Evolutionary conservation across 2,329 filamentous ascomycete species (phyloP).

Genomic region (Ascomycota sp.): DNA sequence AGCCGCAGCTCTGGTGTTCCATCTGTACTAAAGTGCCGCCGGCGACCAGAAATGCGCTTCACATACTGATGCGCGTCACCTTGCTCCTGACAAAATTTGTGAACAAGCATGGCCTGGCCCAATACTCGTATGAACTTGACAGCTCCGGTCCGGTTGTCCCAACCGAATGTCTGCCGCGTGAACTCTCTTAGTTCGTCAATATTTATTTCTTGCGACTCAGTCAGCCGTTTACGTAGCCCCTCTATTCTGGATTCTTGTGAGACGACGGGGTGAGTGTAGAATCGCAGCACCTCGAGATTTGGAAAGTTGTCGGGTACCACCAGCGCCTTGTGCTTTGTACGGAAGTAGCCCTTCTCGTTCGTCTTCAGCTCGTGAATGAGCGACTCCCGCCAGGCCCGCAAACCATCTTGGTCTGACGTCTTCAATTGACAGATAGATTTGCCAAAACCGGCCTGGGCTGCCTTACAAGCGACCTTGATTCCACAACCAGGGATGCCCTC

Average conservation of each 20-base stretch:
- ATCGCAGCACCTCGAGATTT: constrained; percentile 55
- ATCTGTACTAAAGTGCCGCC: constrained; percentile 57
- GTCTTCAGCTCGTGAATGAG: constrained; percentile 59
- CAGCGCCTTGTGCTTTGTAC: constrained; percentile 51
- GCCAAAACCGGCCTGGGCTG: constrained; percentile 74
- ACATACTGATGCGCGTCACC: constrained; percentile 27
- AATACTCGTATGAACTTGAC: constrained; percentile 69
- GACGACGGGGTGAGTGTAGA: constrained; percentile 74
- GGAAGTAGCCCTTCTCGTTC: constrained; percentile 69
- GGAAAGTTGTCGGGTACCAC: constrained; percentile 67
- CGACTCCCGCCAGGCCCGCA: constrained; percentile 50
- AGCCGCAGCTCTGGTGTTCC: constrained; percentile 58
- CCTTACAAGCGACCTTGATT: constrained; percentile 73
- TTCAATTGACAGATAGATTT: constrained; percentile 48
- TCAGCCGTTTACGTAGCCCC: constrained; percentile 8
- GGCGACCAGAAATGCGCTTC: constrained; percentile 42
- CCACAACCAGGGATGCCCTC: constrained; percentile 78
- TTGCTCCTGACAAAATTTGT: constrained; percentile 21
- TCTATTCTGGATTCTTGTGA: constrained; percentile 35
- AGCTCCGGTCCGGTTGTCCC: constrained; percentile 59
- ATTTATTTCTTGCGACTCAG: constrained; percentile 7
- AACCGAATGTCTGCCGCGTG: constrained; percentile 63
- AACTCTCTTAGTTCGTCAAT: constrained; percentile 47
- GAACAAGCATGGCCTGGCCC: constrained; percentile 53
- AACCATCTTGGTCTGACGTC: constrained; percentile 32